A percentile compares a stretch with the other conserved stretches of the same genome.
Evolutionary conservation across 305 asterid genomes (phyloP).

Genomic region (Lippia alba): DNA sequence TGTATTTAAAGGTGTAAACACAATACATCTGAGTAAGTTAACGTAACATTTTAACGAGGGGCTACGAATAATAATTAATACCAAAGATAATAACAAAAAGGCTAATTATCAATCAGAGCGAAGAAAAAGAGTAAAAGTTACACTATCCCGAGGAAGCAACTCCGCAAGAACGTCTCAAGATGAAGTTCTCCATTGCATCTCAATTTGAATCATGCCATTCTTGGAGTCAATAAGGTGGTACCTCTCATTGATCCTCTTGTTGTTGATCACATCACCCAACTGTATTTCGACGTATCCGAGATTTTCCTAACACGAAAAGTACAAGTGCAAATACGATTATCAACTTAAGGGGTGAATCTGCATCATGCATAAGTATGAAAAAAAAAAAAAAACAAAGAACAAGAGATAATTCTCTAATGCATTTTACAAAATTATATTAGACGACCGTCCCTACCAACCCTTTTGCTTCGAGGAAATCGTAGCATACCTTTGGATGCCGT

Average conservation of each 20-base stretch:
- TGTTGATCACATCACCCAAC: conserved; percentile 56
- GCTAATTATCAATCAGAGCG: background rate
- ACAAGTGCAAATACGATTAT: background rate
- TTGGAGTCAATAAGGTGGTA: conserved; percentile 74
- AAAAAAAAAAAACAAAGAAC: too few species aligned
- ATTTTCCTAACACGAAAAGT: conserved; percentile 42
- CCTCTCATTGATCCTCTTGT: conserved; percentile 68
- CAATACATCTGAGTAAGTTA: too few species aligned
- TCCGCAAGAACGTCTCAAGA: conserved; percentile 25
- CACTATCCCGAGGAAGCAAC: background rate
- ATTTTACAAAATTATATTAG: too few species aligned
- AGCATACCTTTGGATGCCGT: conserved; percentile 68
- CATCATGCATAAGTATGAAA: too few species aligned
- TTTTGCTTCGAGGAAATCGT: too few species aligned
- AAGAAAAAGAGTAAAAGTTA: background rate
- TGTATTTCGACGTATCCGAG: conserved; percentile 66
- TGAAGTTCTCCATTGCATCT: conserved; percentile 73
- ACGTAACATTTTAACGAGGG: too few species aligned
- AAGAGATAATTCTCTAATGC: too few species aligned
- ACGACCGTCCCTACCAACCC: too few species aligned
- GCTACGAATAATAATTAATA: background rate
- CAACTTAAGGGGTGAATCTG: background rate
- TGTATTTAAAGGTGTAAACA: too few species aligned
- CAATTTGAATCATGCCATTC: conserved; percentile 66
- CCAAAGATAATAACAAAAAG: background rate